Evolutionary conservation across 2,329 filamentous ascomycete species (phyloP), one percentile per base, ranked within the genome.

Genomic region (Talaromyces rugulosus): DNA sequence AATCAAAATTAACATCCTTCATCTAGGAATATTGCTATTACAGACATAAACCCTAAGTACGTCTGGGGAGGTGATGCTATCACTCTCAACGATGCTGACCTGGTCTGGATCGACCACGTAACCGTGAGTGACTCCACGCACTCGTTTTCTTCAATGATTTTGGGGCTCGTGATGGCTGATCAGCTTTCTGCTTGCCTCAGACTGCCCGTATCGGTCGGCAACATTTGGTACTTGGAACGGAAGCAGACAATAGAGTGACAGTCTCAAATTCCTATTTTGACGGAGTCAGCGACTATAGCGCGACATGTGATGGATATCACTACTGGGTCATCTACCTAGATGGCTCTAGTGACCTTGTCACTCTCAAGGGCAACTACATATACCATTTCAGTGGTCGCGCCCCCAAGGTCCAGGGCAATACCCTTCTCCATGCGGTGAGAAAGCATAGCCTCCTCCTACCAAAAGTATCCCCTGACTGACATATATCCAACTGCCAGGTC

Each of bases 61-160:
- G 82, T 86, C 67, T 86, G 84, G 84, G 84, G 84, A 60, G 84
- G 83, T 59, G 84, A 86, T 69, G 84, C 80, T 44, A 83, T 86
- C 69, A 83, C 82, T 47, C 71, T 86, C 6, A 75, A 83, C 61
- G 74, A 77, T 51, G 70, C 76, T 14, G 73, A 75, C 56, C 53
- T 72, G 64, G 65, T 77, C 67, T 83, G 82, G 81, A 80, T 83
- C 63, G 82, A 83, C 71, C 81, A 83, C 65, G 79, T 82, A 64
- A 83, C 72, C 28, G 71, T 72, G 58, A 31, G 27, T 31, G 23
- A 53, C 18, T 53, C 27, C 5, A 53, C 14, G 28, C 18, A 16
- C 23, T 47, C 8, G 8, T 47, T 23, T 12, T 36, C 33, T 7
- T 36, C 8, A 36, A 27, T 16, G 18, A 23, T 23, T 23, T 27